Percentiles rank a stretch among this genome's conserved stretches.
phyloP scores from a whole-genome alignment of 495 filamentous ascomycete genomes.

The Lasiosphaeris hirsuta region DNA sequence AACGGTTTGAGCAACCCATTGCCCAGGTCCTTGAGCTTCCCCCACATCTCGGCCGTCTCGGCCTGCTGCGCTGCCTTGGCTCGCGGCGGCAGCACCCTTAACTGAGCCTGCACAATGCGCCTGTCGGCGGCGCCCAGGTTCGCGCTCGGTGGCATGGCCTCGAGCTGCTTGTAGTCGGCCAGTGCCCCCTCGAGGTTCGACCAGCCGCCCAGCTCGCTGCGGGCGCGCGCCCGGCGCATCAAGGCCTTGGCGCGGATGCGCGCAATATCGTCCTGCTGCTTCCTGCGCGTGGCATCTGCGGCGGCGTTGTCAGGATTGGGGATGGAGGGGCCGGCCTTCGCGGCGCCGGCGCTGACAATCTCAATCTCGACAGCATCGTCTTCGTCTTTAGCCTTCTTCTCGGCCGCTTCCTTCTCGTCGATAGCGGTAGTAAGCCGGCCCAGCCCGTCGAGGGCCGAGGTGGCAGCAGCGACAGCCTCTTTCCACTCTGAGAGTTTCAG shows the following conservation, averaged over 20 bases:
- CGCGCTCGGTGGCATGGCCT: conserved; percentile 35
- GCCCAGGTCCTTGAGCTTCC: conserved; percentile 88
- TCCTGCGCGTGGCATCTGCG: conserved; percentile 25
- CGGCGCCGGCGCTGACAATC: conserved; percentile 50
- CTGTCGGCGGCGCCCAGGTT: conserved; percentile 62
- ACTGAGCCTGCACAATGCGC: conserved; percentile 61
- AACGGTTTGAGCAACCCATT: conserved; percentile 92
- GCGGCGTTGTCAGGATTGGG: conserved; percentile 35
- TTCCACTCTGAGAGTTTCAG: conserved; percentile 87
- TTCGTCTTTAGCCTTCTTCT: conserved; percentile 40
- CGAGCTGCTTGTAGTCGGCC: conserved; percentile 67
- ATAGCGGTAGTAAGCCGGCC: conserved; percentile 50
- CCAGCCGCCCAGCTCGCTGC: conserved; percentile 71
- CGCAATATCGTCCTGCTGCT: conserved; percentile 59
- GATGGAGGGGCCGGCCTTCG: conserved; percentile 42
- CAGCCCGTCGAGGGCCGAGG: conserved; percentile 66
- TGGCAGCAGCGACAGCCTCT: conserved; percentile 70
- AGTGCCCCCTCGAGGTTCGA: conserved; percentile 73
- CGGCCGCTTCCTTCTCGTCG: conserved; percentile 16
- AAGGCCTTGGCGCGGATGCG: conserved; percentile 81
- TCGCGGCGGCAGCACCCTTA: conserved; percentile 59
- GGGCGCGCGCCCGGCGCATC: conserved; percentile 76
- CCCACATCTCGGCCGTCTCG: conserved; percentile 95
- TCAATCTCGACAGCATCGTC: conserved; percentile 59
- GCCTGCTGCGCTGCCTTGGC: conserved; percentile 74